Percentiles rank a stretch among this genome's conserved stretches.
These are phyloP conservation scores for Ceratocystis cacaofunesta DNA, from an alignment of 2,329 filamentous ascomycete genomes.

Conservation along the genomic window DNA sequence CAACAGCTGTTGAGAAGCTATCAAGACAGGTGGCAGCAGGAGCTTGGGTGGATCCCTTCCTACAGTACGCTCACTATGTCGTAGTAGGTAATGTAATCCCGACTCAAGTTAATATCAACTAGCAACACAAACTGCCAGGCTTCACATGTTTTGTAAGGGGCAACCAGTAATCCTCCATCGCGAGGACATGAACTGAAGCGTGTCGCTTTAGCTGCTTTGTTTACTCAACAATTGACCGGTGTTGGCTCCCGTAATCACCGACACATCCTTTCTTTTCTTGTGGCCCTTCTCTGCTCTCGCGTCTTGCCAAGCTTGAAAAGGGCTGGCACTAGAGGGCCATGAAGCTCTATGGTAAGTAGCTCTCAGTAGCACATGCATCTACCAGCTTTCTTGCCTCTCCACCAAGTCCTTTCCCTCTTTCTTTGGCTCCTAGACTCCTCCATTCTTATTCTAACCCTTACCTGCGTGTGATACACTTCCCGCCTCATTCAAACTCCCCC, in stretches of 20 bases:
- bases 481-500: constrained; percentile 3
- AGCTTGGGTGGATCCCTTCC: neutral
- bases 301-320: neutral
- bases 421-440: neutral
- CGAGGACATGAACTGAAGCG: neutral
- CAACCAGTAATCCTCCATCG: neutral
- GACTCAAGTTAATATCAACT: too few relatives aligned
- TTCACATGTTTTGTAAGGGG: neutral
- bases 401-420: neutral
- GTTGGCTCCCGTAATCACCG: neutral
- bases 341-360: constrained; percentile 13
- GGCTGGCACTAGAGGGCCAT: neutral
- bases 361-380: too few relatives aligned
- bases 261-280: neutral
- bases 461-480: constrained; percentile 19
- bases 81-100: too few relatives aligned
- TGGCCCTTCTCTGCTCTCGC: neutral
- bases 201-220: neutral
- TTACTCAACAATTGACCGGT: neutral
- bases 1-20: neutral
- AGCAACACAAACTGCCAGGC: neutral
- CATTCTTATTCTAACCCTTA: neutral
- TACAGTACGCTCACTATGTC: too few relatives aligned
- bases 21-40: neutral
- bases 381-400: too few relatives aligned